Percentiles rank a stretch among this genome's conserved stretches.
Evolutionary conservation across 768 basidiomycete species (phyloP).

Genomic region (Ramaria rubella): DNA sequence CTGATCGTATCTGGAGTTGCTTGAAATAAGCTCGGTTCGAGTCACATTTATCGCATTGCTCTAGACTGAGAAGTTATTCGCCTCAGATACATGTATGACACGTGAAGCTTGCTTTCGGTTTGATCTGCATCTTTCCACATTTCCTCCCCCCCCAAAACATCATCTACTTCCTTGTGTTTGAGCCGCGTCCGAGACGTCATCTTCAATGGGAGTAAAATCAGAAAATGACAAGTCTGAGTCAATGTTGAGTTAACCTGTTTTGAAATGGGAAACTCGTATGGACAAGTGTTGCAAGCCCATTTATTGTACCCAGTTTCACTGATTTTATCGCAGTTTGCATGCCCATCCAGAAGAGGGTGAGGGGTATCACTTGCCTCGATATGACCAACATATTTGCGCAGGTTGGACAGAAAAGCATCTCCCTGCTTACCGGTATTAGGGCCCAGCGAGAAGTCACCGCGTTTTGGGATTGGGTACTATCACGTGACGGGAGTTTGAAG

Average conservation of each 20-base stretch:
- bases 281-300: slow-evolving; percentile 90
- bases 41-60: slow-evolving; percentile 74
- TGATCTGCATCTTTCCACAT: slow-evolving; percentile 93
- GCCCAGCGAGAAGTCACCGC: too few species aligned
- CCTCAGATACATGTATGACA: background rate
- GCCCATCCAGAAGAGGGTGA: background rate
- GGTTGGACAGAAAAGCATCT: slow-evolving; percentile 93
- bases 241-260: slow-evolving; percentile 53
- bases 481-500: too few species aligned
- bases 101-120: slow-evolving; percentile 52
- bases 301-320: slow-evolving; percentile 74
- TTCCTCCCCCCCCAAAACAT: slow-evolving; percentile 90
- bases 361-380: slow-evolving; percentile 31
- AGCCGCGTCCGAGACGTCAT: slow-evolving; percentile 87
- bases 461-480: too few species aligned
- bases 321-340: background rate
- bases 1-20: slow-evolving; percentile 92
- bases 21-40: slow-evolving; percentile 84
- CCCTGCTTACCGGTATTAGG: too few species aligned
- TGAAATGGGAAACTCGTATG: slow-evolving; percentile 90
- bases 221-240: background rate
- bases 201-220: slow-evolving; percentile 33
- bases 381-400: slow-evolving; percentile 85
- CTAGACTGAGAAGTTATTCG: slow-evolving; percentile 36
- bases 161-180: slow-evolving; percentile 88